Percentiles rank a stretch among this genome's conserved stretches.
These are phyloP conservation scores for Nicotiana tomentosiformis DNA, from an alignment of 257 asterid genomes.

Conservation along the genomic window DNA sequence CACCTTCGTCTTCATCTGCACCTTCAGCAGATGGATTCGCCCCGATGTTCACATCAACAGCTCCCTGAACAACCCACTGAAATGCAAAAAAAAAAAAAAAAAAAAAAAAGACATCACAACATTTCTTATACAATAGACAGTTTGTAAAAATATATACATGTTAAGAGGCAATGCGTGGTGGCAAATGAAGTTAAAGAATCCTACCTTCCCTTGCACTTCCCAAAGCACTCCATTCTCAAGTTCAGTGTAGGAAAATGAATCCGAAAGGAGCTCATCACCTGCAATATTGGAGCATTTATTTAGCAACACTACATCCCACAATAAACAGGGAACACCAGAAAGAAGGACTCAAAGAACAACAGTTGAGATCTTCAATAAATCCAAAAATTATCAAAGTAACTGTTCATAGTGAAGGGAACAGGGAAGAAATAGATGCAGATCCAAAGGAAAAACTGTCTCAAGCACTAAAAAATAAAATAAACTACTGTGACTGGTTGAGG, in stretches of 20 bases:
- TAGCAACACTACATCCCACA: neutral
- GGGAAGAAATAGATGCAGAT: no score
- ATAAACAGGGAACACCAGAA: no score
- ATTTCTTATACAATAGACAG: no score
- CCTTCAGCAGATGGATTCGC: constrained; percentile 45
- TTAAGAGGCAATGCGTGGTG: no score
- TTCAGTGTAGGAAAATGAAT: constrained; percentile 50
- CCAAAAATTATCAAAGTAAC: no score
- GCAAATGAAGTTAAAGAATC: neutral
- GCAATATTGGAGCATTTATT: neutral
- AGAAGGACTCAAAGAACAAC: neutral
- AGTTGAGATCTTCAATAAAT: neutral
- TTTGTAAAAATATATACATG: no score
- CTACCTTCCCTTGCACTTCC: constrained; percentile 66
- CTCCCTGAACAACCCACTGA: constrained; percentile 64
- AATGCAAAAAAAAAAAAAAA: neutral
- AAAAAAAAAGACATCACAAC: no score
- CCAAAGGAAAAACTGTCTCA: no score
- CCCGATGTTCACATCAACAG: constrained; percentile 50
- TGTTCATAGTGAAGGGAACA: no score
- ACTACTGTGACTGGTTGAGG: no score
- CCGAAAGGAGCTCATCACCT: constrained; percentile 71
- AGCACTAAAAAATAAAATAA: no score
- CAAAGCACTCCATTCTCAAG: constrained; percentile 48
- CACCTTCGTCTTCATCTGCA: neutral